These are phyloP conservation scores for Arthrobotrys pseudoclavata DNA, from an alignment of 2,329 filamentous ascomycete genomes.

Conservation along the genomic window DNA sequence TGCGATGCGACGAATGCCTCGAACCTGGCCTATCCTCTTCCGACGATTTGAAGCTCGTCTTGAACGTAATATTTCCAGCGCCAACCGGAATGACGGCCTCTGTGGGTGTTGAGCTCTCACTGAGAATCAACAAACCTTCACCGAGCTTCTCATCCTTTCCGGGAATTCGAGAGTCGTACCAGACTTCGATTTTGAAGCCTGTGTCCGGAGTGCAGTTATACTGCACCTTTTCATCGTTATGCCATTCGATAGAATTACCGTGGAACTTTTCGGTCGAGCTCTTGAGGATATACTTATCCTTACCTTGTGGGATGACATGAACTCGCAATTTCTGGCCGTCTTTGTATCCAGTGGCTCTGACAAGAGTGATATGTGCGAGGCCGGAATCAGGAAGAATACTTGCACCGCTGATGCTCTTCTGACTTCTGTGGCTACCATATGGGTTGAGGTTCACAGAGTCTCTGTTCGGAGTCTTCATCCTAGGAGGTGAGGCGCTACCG, in stretches of 20 bases:
- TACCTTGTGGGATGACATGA: conserved; percentile 71
- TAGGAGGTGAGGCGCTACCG: conserved; percentile 45
- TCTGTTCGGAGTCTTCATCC: conserved; percentile 55
- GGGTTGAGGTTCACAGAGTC: conserved; percentile 66
- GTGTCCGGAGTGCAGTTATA: conserved; percentile 79
- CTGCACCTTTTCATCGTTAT: conserved; percentile 82
- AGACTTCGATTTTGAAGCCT: conserved; percentile 87
- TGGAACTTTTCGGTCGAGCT: conserved; percentile 88
- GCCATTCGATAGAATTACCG: conserved; percentile 76
- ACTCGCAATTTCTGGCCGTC: conserved; percentile 83
- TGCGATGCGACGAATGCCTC: conserved; percentile 34
- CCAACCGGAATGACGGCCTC: conserved; percentile 84
- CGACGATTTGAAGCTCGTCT: conserved; percentile 76
- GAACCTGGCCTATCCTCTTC: conserved; percentile 65
- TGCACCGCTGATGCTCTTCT: conserved; percentile 73
- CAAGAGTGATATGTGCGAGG: conserved; percentile 82
- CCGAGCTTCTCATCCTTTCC: conserved; percentile 86
- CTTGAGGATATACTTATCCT: conserved; percentile 86
- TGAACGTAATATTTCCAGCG: conserved; percentile 77
- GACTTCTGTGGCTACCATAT: conserved; percentile 69
- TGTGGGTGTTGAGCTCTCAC: conserved; percentile 77
- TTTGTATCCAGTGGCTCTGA: conserved; percentile 84
- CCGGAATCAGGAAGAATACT: conserved; percentile 76
- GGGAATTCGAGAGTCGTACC: conserved; percentile 82
- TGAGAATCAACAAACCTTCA: conserved; percentile 90